phyloP scores from a whole-genome alignment of 2,329 filamentous ascomycete species.

The Cryphonectria naterciae region DNA sequence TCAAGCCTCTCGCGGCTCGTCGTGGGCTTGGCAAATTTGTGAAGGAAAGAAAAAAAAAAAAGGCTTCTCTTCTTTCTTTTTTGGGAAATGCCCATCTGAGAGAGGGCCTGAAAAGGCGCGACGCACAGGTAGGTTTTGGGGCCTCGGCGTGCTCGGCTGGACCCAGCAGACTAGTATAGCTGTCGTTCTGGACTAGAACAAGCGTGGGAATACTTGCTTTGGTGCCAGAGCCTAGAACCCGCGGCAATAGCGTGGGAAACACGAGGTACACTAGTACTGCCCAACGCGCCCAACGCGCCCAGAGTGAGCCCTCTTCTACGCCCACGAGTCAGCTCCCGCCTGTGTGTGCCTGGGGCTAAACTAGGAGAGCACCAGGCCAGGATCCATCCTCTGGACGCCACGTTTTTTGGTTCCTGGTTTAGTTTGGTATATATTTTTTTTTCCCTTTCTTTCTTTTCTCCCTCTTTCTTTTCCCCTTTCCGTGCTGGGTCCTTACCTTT shows the following conservation, averaged over 20 bases:
- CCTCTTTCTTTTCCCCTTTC: not conserved
- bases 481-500: no score
- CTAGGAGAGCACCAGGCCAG: not conserved
- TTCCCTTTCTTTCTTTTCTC: not conserved
- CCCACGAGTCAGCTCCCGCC: not conserved
- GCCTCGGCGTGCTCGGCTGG: not conserved
- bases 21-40: not conserved
- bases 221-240: not conserved
- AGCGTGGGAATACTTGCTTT: not conserved
- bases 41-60: not conserved
- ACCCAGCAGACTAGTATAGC: not conserved
- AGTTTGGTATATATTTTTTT: not conserved
- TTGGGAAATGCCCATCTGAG: not conserved
- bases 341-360: not conserved
- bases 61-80: not conserved
- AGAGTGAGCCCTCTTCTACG: not conserved
- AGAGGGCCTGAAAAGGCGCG: not conserved
- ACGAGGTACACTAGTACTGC: not conserved
- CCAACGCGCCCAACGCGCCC: not conserved
- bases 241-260: not conserved
- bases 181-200: not conserved
- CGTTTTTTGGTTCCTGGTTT: not conserved
- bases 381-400: not conserved
- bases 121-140: not conserved
- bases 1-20: not conserved